These are phyloP conservation scores for Inga leiocalycina DNA, from an alignment of 306 rosid genomes.

Conservation along the genomic window DNA sequence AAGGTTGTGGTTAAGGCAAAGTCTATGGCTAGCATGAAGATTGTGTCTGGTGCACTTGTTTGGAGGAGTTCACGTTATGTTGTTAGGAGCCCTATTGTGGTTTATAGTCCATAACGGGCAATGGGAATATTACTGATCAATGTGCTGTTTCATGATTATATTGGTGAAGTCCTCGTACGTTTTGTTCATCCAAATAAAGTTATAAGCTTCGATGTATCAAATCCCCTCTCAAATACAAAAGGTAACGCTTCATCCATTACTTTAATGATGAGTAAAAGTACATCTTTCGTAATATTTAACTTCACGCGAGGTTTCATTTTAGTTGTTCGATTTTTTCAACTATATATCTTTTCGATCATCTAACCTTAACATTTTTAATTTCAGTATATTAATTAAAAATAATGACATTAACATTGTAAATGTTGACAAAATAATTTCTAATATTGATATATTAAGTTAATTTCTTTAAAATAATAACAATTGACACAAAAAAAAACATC, in stretches of 20 bases:
- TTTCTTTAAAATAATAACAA: no score
- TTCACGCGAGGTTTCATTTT: no score
- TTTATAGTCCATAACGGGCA: conserved; percentile 46
- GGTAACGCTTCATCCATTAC: neutral
- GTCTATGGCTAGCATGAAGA: conserved; percentile 38
- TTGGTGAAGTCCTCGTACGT: neutral
- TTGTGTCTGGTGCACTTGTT: conserved; percentile 62
- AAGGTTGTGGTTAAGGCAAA: conserved; percentile 75
- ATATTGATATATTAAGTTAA: no score
- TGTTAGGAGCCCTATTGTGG: conserved; percentile 77
- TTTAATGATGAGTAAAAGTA: no score
- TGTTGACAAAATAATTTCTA: no score
- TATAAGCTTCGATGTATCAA: neutral
- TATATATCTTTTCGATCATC: no score
- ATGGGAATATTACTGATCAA: neutral
- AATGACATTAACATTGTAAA: no score
- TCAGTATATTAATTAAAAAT: no score
- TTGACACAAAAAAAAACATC: no score
- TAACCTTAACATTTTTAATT: no score
- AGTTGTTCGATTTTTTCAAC: no score
- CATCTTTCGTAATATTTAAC: no score
- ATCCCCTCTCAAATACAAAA: neutral
- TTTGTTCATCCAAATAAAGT: neutral
- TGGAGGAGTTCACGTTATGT: conserved; percentile 61
- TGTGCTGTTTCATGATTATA: neutral